These are phyloP conservation scores for Penicillium sp. DNA, from an alignment of 2,329 filamentous ascomycete genomes.

Conservation along the genomic window DNA sequence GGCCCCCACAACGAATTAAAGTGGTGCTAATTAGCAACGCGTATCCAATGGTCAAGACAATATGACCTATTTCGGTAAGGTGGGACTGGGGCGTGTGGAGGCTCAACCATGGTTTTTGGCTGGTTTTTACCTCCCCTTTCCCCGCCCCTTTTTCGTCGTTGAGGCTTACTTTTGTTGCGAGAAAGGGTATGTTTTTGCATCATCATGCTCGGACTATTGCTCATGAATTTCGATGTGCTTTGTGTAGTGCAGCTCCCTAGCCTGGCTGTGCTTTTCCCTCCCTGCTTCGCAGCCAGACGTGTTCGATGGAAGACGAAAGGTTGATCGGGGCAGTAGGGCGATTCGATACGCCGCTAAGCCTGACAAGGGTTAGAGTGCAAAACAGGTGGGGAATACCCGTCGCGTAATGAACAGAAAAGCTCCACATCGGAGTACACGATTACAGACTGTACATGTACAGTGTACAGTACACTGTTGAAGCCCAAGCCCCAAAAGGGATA, in stretches of 20 bases:
- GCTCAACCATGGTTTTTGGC: slow-evolving; percentile 38
- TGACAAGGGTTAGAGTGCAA: slow-evolving; percentile 22
- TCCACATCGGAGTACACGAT: slow-evolving; percentile 25
- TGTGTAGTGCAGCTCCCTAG: background rate
- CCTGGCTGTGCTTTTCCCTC: background rate
- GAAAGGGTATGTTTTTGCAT: background rate
- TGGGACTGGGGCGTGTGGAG: slow-evolving; percentile 34
- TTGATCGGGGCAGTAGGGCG: slow-evolving; percentile 24
- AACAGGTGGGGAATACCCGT: slow-evolving; percentile 34
- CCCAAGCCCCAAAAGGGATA: slow-evolving; percentile 24
- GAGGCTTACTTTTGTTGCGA: background rate
- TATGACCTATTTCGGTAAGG: slow-evolving; percentile 35
- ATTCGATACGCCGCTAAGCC: slow-evolving; percentile 29
- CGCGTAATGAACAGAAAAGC: slow-evolving; percentile 24
- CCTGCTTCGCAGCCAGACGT: slow-evolving; percentile 11
- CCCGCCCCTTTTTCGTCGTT: slow-evolving; percentile 29
- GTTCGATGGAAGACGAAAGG: slow-evolving; percentile 11
- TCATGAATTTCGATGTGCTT: background rate
- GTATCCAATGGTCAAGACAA: slow-evolving; percentile 31
- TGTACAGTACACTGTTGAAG: slow-evolving; percentile 8
- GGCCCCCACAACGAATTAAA: slow-evolving; percentile 28
- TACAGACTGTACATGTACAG: no score
- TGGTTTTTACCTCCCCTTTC: slow-evolving; percentile 28
- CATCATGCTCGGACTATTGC: background rate
- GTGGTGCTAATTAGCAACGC: slow-evolving; percentile 31